phyloP scores from a whole-genome alignment of 768 basidiomycete species.

The Panus rudis region DNA sequence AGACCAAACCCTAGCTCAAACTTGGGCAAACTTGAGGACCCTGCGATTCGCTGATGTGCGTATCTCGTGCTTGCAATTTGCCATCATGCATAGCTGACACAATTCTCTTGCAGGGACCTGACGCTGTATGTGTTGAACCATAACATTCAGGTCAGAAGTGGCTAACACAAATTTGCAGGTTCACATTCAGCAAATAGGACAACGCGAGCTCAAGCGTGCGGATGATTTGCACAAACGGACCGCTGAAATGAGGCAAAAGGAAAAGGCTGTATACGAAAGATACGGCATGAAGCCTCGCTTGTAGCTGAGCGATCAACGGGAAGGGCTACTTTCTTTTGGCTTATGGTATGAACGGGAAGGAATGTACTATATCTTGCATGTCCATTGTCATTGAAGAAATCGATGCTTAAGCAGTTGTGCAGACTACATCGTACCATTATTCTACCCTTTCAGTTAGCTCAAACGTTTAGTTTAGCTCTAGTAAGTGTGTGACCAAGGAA shows the following conservation, averaged over 20 bases:
- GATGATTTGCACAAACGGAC: slow-evolving; percentile 49
- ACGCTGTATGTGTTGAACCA: slow-evolving; percentile 45
- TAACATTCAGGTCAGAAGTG: too few relatives aligned
- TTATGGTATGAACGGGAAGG: too few relatives aligned
- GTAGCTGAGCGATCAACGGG: too few relatives aligned
- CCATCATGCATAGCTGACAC: slow-evolving; percentile 5
- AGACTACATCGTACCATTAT: too few relatives aligned
- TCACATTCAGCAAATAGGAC: slow-evolving; percentile 93
- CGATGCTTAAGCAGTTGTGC: too few relatives aligned
- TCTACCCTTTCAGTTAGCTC: too few relatives aligned
- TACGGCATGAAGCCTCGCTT: slow-evolving; percentile 55
- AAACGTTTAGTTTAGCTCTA: too few relatives aligned
- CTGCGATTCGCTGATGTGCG: slow-evolving; percentile 82
- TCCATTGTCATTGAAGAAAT: too few relatives aligned
- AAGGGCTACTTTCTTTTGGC: too few relatives aligned
- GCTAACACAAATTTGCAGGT: slow-evolving; percentile 41
- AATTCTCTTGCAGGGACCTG: slow-evolving; percentile 52
- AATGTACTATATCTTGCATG: too few relatives aligned
- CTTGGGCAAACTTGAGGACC: slow-evolving; percentile 78
- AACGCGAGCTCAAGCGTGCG: slow-evolving; percentile 78
- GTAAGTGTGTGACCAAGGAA: too few relatives aligned
- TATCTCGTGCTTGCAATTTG: slow-evolving; percentile 9
- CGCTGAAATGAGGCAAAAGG: slow-evolving; percentile 50
- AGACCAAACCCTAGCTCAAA: slow-evolving; percentile 73
- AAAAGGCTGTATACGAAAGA: slow-evolving; percentile 52